phyloP scores from a whole-genome alignment of 1,139 yeast genomes.

The Hyphopichia fennica region DNA sequence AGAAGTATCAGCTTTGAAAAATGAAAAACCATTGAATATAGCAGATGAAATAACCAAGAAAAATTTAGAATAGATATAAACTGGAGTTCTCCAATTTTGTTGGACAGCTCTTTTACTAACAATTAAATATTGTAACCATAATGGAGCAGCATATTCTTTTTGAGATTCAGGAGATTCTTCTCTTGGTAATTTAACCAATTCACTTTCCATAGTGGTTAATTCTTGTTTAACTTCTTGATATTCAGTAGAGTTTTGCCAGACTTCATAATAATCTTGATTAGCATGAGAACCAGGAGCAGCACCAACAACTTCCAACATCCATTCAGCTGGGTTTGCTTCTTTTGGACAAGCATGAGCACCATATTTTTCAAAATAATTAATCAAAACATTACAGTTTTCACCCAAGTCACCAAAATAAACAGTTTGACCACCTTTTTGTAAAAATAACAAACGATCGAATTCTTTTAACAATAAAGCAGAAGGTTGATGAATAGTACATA shows the following conservation, averaged over 20 bases:
- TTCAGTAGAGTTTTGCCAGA: slow-evolving; percentile 64
- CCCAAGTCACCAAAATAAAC: slow-evolving; percentile 84
- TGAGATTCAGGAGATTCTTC: slow-evolving; percentile 33
- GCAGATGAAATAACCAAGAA: slow-evolving; percentile 51
- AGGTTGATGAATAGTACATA: slow-evolving; percentile 85
- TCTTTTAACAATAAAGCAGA: slow-evolving; percentile 75
- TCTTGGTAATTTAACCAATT: slow-evolving; percentile 37
- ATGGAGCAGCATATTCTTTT: slow-evolving; percentile 45
- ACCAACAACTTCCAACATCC: slow-evolving; percentile 80
- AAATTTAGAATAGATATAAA: slow-evolving; percentile 66
- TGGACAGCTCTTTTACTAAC: slow-evolving; percentile 59
- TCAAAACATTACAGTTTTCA: slow-evolving; percentile 57
- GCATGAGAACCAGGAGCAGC: slow-evolving; percentile 80
- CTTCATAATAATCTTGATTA: slow-evolving; percentile 61
- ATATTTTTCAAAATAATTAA: slow-evolving; percentile 64
- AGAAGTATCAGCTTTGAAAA: slow-evolving; percentile 64
- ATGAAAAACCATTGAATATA: slow-evolving; percentile 72
- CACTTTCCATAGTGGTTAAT: slow-evolving; percentile 45
- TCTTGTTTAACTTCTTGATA: slow-evolving; percentile 42
- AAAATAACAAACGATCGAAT: slow-evolving; percentile 72
- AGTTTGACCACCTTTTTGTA: slow-evolving; percentile 74
- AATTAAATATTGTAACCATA: slow-evolving; percentile 47
- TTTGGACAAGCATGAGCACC: slow-evolving; percentile 70
- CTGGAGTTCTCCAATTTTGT: slow-evolving; percentile 77
- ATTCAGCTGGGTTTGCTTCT: slow-evolving; percentile 77